Conservation (phyloP, 352 stramenopile genomes). For the Phytophthora sp. region DNA sequence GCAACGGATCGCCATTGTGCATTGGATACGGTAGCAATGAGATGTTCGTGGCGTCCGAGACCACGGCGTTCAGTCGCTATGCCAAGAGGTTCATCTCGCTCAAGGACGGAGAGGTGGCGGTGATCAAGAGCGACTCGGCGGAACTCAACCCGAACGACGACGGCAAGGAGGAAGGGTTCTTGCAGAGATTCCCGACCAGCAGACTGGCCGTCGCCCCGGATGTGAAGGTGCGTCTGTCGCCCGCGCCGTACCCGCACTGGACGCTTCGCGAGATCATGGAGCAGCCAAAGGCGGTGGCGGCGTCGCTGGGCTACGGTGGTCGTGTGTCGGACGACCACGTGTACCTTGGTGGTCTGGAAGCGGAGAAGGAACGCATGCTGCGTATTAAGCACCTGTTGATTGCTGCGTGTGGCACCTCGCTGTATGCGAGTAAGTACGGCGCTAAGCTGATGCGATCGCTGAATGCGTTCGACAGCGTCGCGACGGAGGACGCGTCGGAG, state of each 20-base stretch:
- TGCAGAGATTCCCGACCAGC: slow-evolving; percentile 87
- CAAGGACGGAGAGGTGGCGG: slow-evolving; percentile 96
- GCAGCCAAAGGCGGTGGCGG: slow-evolving; percentile 96
- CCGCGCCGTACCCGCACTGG: slow-evolving; percentile 96
- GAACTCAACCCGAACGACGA: slow-evolving; percentile 91
- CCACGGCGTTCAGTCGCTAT: slow-evolving; percentile 93
- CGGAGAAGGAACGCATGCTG: slow-evolving; percentile 90
- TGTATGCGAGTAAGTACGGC: slow-evolving; percentile 95
- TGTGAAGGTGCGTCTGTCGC: slow-evolving; percentile 94
- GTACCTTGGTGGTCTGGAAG: slow-evolving; percentile 94
- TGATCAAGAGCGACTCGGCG: slow-evolving; percentile 93
- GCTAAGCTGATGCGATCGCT: slow-evolving; percentile 98
- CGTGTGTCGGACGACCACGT: slow-evolving; percentile 94
- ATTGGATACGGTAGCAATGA: slow-evolving; percentile 92
- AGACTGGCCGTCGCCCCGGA: slow-evolving; percentile 92
- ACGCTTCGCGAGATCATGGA: slow-evolving; percentile 96
- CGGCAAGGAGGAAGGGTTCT: slow-evolving; percentile 76
- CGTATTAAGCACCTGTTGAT: slow-evolving; percentile 95
- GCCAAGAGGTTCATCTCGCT: slow-evolving; percentile 98
- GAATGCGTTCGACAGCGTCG: slow-evolving; percentile 93
- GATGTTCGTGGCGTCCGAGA: slow-evolving; percentile 97
- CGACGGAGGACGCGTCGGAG: slow-evolving; percentile 92
- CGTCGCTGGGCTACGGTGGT: slow-evolving; percentile 94
- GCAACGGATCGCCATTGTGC: slow-evolving; percentile 95
- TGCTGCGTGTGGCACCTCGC: slow-evolving; percentile 94